Conservation (phyloP, 257 asterid genomes). For the Osmanthus fragrans region DNA sequence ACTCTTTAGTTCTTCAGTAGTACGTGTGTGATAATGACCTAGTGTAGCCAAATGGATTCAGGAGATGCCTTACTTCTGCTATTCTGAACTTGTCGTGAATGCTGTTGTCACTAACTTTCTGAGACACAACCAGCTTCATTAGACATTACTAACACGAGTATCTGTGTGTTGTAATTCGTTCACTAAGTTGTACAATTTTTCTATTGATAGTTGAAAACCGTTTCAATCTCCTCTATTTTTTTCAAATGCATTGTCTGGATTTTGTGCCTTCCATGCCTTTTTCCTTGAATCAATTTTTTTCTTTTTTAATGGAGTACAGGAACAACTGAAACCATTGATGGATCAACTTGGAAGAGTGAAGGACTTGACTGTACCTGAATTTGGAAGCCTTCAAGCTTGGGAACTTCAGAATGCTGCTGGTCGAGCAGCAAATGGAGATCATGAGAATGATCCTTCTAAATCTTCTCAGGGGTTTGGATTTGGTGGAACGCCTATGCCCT, state of each 20-base stretch:
- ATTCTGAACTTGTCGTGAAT: background rate
- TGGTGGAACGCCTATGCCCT: slow-evolving; percentile 95
- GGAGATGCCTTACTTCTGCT: background rate
- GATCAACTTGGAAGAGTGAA: slow-evolving; percentile 86
- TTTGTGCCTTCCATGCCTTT: background rate
- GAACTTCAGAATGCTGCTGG: slow-evolving; percentile 70
- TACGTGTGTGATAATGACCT: background rate
- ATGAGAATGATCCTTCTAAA: slow-evolving; percentile 57
- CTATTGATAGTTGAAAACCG: background rate
- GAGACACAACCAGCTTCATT: background rate
- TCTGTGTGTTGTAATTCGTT: background rate
- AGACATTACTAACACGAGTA: background rate
- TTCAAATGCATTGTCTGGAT: slow-evolving; percentile 1
- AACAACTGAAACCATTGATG: slow-evolving; percentile 75
- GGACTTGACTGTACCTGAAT: slow-evolving; percentile 86
- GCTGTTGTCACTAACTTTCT: background rate
- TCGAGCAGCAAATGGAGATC: slow-evolving; percentile 68
- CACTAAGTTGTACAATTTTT: background rate
- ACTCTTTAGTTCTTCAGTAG: background rate
- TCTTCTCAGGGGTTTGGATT: slow-evolving; percentile 58
- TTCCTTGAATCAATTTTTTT: background rate
- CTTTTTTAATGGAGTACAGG: slow-evolving; percentile 40
- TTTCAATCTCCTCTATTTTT: slow-evolving; percentile 9
- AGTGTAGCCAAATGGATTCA: background rate
- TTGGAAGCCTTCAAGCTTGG: slow-evolving; percentile 93